Percentiles rank a stretch among this genome's conserved stretches.
phyloP scores from a whole-genome alignment of 2,329 filamentous ascomycete species.

The Beauveria medogensis region DNA sequence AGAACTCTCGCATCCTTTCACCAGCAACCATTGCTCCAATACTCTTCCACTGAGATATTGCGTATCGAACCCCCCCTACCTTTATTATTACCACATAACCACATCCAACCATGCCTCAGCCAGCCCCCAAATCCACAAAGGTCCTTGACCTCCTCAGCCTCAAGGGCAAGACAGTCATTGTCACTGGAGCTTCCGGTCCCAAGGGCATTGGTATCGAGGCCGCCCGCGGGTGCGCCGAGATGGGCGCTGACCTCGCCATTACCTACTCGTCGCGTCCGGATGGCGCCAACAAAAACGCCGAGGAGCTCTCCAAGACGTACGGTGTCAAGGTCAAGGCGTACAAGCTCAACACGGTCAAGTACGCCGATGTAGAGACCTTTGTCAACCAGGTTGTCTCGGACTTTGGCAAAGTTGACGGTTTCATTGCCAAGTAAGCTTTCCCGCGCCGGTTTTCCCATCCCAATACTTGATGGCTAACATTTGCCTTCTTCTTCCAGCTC shows the following conservation, averaged over 20 bases:
- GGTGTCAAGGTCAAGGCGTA: slow-evolving; percentile 59
- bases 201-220: slow-evolving; percentile 64
- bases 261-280: slow-evolving; percentile 66
- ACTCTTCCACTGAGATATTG: not conserved
- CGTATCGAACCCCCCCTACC: not conserved
- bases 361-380: slow-evolving; percentile 41
- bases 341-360: slow-evolving; percentile 50
- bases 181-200: slow-evolving; percentile 62
- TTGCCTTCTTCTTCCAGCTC: slow-evolving; percentile 33
- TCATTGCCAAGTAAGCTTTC: slow-evolving; percentile 61
- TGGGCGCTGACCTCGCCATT: slow-evolving; percentile 61
- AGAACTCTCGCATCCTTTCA: not conserved
- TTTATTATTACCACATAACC: not conserved
- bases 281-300: slow-evolving; percentile 57
- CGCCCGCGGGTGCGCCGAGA: slow-evolving; percentile 61
- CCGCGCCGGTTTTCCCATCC: no score
- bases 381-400: slow-evolving; percentile 59
- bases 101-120: slow-evolving; percentile 40
- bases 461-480: not conserved
- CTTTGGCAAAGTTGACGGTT: slow-evolving; percentile 66
- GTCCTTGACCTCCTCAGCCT: slow-evolving; percentile 63
- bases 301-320: slow-evolving; percentile 56
- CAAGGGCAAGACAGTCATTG: slow-evolving; percentile 63
- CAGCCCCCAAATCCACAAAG: slow-evolving; percentile 46
- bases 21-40: not conserved